Base-by-base conservation (phyloP, 257 asterid species). In the Cinchona pubescens region DNA sequence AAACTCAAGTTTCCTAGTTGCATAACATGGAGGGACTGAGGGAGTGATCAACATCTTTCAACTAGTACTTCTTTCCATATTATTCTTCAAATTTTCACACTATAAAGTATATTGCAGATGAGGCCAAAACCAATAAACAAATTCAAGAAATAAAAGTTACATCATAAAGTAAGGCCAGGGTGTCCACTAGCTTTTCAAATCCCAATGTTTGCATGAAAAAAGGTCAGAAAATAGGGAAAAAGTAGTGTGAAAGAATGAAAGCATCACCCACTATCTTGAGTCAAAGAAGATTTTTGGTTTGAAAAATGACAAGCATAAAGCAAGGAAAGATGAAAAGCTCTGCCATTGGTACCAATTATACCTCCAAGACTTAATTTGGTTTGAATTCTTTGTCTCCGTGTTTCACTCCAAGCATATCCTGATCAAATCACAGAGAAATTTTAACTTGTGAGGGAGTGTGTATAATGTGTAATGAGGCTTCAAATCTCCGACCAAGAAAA, bases 381-480 rank as follows among this genome's bases (percentile, higher is more conserved):
- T 90, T 88, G 92, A 87, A 87, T 78, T 55, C 72, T 68, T 68
- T 11, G 69, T 40, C 85, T 82, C 86, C 85, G 64, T 78, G 89
- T 77, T 87, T 88, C 87, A 69, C 82, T 83, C 87, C 73, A 80
- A 69, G 81, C 83, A 77, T 86, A 78, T 68, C 89, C 93, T 88
- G 79, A 74, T 79, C 88, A 81, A 75, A 81, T 83, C 87, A 86
- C 46, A 18, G 59, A 23, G 60, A 72, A n/a, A 74, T 64, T 0
- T 0, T 18, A 75, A 49, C 73, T 35, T 70, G 59, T 34, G 29
- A 60, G 30, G 9, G 6, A 42, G 7, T 67, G 56, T 10, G 27
- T 40, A 38, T 30, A 8, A n/a, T 27, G 27, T 73, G 32, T 25
- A 60, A 60, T 40, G 32, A 55, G 27, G 30, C 25, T 9, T 49